phyloP scores from a whole-genome alignment of 1,284 basidiomycete species.

The Cryptococcus wingfieldii region DNA sequence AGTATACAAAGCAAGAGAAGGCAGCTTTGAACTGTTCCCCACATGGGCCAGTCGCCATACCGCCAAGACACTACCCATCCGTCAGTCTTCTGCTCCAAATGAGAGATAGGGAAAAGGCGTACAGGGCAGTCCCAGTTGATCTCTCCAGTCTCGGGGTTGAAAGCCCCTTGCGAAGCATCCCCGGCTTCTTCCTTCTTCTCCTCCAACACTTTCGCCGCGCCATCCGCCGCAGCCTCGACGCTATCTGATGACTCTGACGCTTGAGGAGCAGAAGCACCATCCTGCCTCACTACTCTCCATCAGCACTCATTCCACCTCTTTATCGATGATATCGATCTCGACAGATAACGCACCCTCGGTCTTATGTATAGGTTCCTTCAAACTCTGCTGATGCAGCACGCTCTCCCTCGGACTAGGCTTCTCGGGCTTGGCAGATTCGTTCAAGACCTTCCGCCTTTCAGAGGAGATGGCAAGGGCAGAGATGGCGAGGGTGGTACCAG shows the following conservation, averaged over 20 bases:
- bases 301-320: background rate
- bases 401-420: conserved; percentile 3
- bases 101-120: conserved; percentile 11
- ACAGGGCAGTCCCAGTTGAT: conserved; percentile 96
- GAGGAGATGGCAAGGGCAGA: conserved; percentile 9
- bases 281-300: conserved; percentile 3
- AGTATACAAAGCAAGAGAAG: conserved; percentile 95
- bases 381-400: conserved; percentile 21
- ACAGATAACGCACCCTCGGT: conserved; percentile 8
- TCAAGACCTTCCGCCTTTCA: conserved; percentile 8
- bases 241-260: conserved; percentile 1
- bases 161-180: conserved; percentile 49
- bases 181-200: conserved; percentile 22
- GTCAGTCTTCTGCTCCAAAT: background rate
- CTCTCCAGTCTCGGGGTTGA: conserved; percentile 91
- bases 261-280: background rate
- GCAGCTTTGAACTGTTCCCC: conserved; percentile 90
- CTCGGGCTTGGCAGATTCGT: conserved; percentile 8
- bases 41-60: conserved; percentile 97
- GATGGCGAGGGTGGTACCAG: conserved; percentile 9
- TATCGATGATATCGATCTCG: background rate
- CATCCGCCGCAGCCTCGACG: conserved; percentile 1
- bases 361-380: conserved; percentile 23
- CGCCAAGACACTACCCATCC: conserved; percentile 68
- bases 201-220: conserved; percentile 16